Conservation (phyloP, 768 basidiomycete genomes). For the Boletus vinaceobasis region DNA sequence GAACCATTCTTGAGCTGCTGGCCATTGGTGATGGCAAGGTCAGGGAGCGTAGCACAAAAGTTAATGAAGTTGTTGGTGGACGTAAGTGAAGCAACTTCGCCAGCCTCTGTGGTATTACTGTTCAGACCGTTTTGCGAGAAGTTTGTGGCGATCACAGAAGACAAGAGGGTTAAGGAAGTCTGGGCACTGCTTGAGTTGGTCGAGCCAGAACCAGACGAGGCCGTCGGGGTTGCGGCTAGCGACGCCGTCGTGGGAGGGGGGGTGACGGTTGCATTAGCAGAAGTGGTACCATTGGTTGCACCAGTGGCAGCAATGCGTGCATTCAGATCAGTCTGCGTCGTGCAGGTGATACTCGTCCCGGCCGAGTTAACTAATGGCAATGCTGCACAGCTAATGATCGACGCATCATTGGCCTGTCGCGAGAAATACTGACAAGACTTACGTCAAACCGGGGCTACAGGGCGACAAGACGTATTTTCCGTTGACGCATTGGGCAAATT, state of each 20-base stretch:
- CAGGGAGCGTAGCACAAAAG: conserved; percentile 48
- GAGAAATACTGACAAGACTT: neutral
- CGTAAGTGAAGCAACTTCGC: conserved; percentile 54
- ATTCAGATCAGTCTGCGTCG: conserved; percentile 44
- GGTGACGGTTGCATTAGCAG: conserved; percentile 16
- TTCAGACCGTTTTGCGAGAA: conserved; percentile 52
- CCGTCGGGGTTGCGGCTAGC: neutral
- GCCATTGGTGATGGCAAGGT: conserved; percentile 60
- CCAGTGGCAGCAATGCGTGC: conserved; percentile 43
- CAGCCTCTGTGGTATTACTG: conserved; percentile 29
- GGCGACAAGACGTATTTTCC: conserved; percentile 36
- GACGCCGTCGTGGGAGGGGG: conserved; percentile 11
- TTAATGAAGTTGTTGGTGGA: conserved; percentile 77
- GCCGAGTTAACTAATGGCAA: conserved; percentile 48
- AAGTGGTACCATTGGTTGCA: conserved; percentile 18
- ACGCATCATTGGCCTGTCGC: neutral
- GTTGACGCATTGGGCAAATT: conserved; percentile 56
- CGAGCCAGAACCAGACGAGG: conserved; percentile 7
- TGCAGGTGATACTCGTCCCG: conserved; percentile 53
- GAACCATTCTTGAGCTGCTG: conserved; percentile 48
- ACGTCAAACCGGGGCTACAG: conserved; percentile 19
- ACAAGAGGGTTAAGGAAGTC: conserved; percentile 37
- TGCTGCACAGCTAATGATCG: conserved; percentile 30
- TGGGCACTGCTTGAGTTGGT: conserved; percentile 22
- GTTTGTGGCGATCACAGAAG: conserved; percentile 51